A percentile compares a stretch with the other conserved stretches of the same genome.
Conservation (phyloP, 129 eudicot genomes). For the Glebionis coronaria region DNA sequence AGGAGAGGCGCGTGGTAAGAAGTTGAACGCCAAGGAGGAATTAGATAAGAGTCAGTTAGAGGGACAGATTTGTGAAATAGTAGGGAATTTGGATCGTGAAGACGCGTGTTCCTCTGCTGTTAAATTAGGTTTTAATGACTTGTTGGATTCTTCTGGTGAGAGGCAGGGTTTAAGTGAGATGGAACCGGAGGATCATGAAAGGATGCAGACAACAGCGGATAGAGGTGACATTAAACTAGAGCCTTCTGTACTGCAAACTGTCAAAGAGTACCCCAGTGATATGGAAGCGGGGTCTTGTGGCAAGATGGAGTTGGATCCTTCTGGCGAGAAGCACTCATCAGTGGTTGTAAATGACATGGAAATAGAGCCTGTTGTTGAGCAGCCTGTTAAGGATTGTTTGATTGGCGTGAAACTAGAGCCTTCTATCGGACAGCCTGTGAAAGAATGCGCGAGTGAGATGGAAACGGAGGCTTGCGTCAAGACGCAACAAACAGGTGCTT, state of each 20-base stretch:
- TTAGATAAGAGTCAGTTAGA: background rate
- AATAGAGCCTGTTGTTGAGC: slow-evolving; percentile 22
- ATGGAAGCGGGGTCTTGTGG: slow-evolving; percentile 11
- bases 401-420: slow-evolving; percentile 20
- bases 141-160: slow-evolving; percentile 24
- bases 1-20: slow-evolving; percentile 17
- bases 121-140: slow-evolving; percentile 9
- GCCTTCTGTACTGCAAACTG: no score
- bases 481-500: background rate
- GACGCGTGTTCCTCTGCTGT: slow-evolving; percentile 14
- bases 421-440: slow-evolving; percentile 22
- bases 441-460: slow-evolving; percentile 20
- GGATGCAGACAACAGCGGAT: no score
- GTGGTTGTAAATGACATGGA: slow-evolving; percentile 20
- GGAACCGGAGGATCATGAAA: no score
- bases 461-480: background rate
- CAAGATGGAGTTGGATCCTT: background rate
- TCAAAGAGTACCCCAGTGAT: slow-evolving; percentile 23
- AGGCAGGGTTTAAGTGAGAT: slow-evolving; percentile 2
- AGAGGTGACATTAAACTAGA: slow-evolving; percentile 8
- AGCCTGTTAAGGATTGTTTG: slow-evolving; percentile 6
- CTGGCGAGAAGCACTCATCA: background rate
- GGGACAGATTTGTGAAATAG: slow-evolving; percentile 9
- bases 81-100: slow-evolving; percentile 17
- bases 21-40: no score